A percentile compares a stretch with the other conserved stretches of the same genome.
Evolutionary conservation across 2,329 filamentous ascomycete genomes (phyloP).

Genomic region (Scytalidium sp.): DNA sequence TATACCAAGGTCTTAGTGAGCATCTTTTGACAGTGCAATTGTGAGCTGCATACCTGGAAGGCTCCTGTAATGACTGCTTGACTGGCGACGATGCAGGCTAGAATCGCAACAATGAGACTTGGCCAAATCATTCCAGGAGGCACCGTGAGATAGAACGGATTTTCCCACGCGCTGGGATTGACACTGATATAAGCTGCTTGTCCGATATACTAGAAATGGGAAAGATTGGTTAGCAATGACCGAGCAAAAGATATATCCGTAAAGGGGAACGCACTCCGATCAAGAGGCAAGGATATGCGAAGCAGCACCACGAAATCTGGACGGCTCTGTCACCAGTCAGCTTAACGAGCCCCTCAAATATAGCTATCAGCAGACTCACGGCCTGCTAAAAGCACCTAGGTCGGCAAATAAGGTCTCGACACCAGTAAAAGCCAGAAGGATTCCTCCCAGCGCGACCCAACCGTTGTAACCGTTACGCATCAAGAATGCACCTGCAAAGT

Average conservation of each 20-base stretch:
- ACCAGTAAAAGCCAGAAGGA: constrained; percentile 72
- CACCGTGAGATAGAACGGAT: constrained; percentile 71
- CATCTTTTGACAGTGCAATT: constrained; percentile 7
- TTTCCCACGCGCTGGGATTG: constrained; percentile 58
- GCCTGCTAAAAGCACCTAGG: constrained; percentile 69
- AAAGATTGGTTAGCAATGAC: too few relatives aligned
- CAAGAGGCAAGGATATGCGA: constrained; percentile 63
- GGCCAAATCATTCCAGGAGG: constrained; percentile 68
- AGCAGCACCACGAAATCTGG: constrained; percentile 69
- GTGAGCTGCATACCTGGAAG: constrained; percentile 51
- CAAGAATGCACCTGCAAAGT: constrained; percentile 60
- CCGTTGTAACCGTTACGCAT: constrained; percentile 55
- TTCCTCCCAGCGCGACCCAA: constrained; percentile 66
- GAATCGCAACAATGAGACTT: constrained; percentile 63
- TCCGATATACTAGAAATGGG: constrained; percentile 48
- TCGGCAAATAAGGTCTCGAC: constrained; percentile 80
- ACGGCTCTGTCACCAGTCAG: too few relatives aligned
- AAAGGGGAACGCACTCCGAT: too few relatives aligned
- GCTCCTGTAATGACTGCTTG: constrained; percentile 77
- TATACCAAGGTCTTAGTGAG: constrained; percentile 16
- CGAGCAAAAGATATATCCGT: too few relatives aligned
- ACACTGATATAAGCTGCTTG: constrained; percentile 71
- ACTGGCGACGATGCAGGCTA: constrained; percentile 71
- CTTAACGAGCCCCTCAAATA: too few relatives aligned
- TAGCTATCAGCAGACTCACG: too few relatives aligned